Evolutionary conservation across 495 filamentous ascomycete genomes (phyloP), one percentile per base, ranked within the genome.

Genomic region (Xylaria scruposa): DNA sequence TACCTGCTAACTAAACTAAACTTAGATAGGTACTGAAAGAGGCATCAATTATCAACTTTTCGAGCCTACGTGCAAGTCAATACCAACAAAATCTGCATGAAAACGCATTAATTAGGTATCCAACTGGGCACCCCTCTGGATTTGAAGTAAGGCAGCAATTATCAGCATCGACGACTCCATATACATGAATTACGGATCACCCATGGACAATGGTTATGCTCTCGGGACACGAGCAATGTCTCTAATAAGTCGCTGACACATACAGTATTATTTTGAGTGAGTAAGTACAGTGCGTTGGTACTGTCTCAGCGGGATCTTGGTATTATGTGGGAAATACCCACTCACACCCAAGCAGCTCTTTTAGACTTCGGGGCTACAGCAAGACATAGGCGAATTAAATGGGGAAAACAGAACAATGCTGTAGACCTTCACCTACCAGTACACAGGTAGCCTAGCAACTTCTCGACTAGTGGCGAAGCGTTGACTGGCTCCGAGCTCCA

Each of bases 331-430:
- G 31, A 33, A 60, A 21, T 33, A 33, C 33, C 58, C 58, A 60
- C 51, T 12, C 51, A 24, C 53, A 56, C 53, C 49, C 21, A 29
- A 56, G 51, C 51, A 54, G 26, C 26, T 15, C 53, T 44, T 67
- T 67, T 67, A 67, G 65, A 67, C 65, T 67, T 56, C 10, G 65
- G 65, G 65, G n/a, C 49, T 67, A 56, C 47, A 65, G 62, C 62
- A 65, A 49, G 40, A 63, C 60, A 63, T 46, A 31, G 12, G 58
- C 58, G 31, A 40, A 12, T 24, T 62, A 15, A 42, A 62, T 44
- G 60, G 60, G 38, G 60, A 60, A 60, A 60, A 21, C 8, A 60
- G 29, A 60, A 21, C 31, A 56, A 31, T 56, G 53, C 53, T 2
- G 53, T 56, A 56, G 53, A 56, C 53, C 26, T 56, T 29, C 36